Evolutionary conservation across 495 filamentous ascomycete species (phyloP), one percentile per base, ranked within the genome.

Genomic region (Podospora tetraspora): DNA sequence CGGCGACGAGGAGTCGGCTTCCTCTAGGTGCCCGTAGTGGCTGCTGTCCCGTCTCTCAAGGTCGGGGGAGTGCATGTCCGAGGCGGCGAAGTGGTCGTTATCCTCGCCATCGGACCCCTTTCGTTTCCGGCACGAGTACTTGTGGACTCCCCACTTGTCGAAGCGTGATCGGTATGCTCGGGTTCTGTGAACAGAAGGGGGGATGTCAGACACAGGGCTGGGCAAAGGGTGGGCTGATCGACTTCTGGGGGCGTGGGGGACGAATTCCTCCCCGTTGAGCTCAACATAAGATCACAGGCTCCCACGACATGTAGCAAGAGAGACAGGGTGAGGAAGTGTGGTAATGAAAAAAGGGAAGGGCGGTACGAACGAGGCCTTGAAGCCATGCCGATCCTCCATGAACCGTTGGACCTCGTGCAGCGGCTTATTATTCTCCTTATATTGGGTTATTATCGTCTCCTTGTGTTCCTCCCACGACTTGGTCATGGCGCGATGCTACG

Each of bases 141-240:
- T 83, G 73, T 75, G 72, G 29, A 82, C 65, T n/a, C 76, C 75
- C 81, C 81, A 83, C 68, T 71, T 75, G 30, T 79, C 75, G 63
- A 83, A 75, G n/a, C 81, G 77, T 0, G 80, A 81, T 61, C 80
- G 71, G 61, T 82, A 83, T 25, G 81, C 81, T 11, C 79, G 78
- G 23, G 68, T 79, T 2, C 79, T 81, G 25, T 61, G 13, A 16
- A 3, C 34, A 13, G 12, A 29, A 11, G 16, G 32, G 61, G 32
- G 3, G 22, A 32, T 62, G 37, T 69, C 32, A 66, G 68, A 59
- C 3, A 7, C 13, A 43, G 37, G 10, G 10, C 5, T 52, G 43
- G 43, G 43, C 16, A n/a, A 8, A 7, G 43, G 12, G 9, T 52
- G 37, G 37, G 37, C 19, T 6, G 37, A 13, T 43, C 3, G 34